These are phyloP conservation scores for Tolypocladium tundrense DNA, from an alignment of 2,329 filamentous ascomycete species.

Conservation along the genomic window DNA sequence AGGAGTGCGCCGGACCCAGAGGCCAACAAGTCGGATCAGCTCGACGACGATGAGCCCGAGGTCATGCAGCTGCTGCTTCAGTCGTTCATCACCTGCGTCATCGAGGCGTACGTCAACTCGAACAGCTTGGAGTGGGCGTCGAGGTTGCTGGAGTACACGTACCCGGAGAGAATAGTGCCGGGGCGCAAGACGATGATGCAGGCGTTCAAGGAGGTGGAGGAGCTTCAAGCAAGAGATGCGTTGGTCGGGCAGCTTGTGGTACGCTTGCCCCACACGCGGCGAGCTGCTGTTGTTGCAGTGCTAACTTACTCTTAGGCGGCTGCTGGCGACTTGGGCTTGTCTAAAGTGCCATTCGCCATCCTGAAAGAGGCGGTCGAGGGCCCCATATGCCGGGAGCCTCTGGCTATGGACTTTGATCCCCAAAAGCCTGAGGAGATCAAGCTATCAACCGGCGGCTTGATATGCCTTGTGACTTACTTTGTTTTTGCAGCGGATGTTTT, in stretches of 20 bases:
- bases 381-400: conserved; percentile 31
- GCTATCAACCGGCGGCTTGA: conserved; percentile 47
- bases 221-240: conserved; percentile 50
- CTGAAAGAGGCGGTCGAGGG: conserved; percentile 34
- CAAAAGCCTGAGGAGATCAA: conserved; percentile 40
- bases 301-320: conserved; percentile 38
- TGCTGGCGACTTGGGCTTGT: conserved; percentile 50
- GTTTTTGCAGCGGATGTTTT: conserved; percentile 54
- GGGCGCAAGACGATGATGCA: conserved; percentile 51
- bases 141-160: conserved; percentile 57
- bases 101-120: conserved; percentile 61
- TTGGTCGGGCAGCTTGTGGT: conserved; percentile 65
- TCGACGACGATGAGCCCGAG: conserved; percentile 44
- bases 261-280: conserved; percentile 17
- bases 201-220: conserved; percentile 53
- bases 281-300: background rate
- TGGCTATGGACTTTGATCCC: conserved; percentile 34
- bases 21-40: conserved; percentile 25
- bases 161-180: conserved; percentile 53
- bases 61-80: conserved; percentile 58
- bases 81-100: conserved; percentile 66
- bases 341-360: conserved; percentile 32
- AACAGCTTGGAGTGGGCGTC: conserved; percentile 52
- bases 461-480: conserved; percentile 52
- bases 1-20: conserved; percentile 54